Evolutionary conservation across 1,139 yeast species (phyloP), one percentile per base, ranked within the genome.

Genomic region (Suhomyces anneliseae): DNA sequence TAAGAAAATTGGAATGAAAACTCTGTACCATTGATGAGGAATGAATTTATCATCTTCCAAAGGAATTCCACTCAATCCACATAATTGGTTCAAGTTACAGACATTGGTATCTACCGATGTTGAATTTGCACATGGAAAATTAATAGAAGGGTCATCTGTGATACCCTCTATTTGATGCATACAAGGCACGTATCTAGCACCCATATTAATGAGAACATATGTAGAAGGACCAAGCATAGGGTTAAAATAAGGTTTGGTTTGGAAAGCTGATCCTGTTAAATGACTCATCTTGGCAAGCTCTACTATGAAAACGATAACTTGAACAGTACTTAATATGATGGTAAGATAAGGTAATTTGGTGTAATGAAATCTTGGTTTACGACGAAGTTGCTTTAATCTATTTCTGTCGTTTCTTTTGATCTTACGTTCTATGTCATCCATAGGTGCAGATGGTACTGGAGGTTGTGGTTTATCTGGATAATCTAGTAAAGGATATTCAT

Each of bases 201-300:
- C 92, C 80, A 83, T 79, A 55, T 83, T 79, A 48, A 85, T 83
- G 59, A 82, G 72, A 8, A 85, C 68, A 57, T 84, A 84, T 0
- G 85, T 69, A 2, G 90, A 83, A n/a, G 93, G 93, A 0, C 93
- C 93, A 40, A 86, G 65, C 92, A 86, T 85, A 8, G 92, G 92
- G 60, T 86, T 86, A 68, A 86, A 84, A 50, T 82, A 78, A 3
- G 93, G 93, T 55, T 82, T 65, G 0, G 89, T 82, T 61, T 83
- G 89, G 52, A 86, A 79, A 2, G 87, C 84, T 6, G 82, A 75
- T 2, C 90, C 90, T 0, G 92, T 85, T 40, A 81, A 67, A 7
- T 64, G 57, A 4, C 83, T 75, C 88, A 83, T 82, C 49, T 69
- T 72, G 8, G 72, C 78, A 40, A 87, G 65, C 61, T 86, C 92